Evolutionary conservation across 495 filamentous ascomycete genomes (phyloP).

Genomic region (Penicillium flavigenum): DNA sequence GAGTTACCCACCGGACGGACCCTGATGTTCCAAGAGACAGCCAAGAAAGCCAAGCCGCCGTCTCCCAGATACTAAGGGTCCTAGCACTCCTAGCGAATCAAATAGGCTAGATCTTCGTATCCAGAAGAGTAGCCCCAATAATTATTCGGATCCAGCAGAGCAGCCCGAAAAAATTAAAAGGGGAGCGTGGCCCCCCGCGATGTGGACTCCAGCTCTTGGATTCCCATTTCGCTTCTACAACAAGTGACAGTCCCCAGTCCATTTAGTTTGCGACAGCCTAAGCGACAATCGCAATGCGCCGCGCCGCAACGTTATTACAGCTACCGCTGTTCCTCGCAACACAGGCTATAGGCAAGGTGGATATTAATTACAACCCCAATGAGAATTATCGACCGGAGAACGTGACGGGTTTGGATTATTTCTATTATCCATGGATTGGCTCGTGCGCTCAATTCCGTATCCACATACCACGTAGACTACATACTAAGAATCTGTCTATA

Average conservation of each 20-base stretch:
- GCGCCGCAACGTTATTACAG: background rate
- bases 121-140: too few relatives aligned
- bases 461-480: background rate
- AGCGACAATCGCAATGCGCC: slow-evolving; percentile 1
- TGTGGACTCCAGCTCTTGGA: background rate
- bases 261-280: background rate
- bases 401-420: background rate
- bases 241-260: background rate
- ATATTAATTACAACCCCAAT: background rate
- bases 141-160: background rate
- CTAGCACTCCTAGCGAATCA: background rate
- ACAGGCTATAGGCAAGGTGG: background rate
- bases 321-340: background rate
- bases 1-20: background rate
- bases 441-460: background rate
- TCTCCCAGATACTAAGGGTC: background rate
- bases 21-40: background rate
- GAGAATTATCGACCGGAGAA: background rate
- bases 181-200: background rate
- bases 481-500: background rate
- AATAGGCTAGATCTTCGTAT: slow-evolving; percentile 1
- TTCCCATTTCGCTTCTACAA: background rate
- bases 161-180: background rate
- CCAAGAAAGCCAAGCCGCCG: background rate
- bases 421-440: slow-evolving; percentile 1